A percentile compares a stretch with the other conserved stretches of the same genome.
phyloP scores from a whole-genome alignment of 2,329 filamentous ascomycete genomes.

The Fusarium armeniacum region DNA sequence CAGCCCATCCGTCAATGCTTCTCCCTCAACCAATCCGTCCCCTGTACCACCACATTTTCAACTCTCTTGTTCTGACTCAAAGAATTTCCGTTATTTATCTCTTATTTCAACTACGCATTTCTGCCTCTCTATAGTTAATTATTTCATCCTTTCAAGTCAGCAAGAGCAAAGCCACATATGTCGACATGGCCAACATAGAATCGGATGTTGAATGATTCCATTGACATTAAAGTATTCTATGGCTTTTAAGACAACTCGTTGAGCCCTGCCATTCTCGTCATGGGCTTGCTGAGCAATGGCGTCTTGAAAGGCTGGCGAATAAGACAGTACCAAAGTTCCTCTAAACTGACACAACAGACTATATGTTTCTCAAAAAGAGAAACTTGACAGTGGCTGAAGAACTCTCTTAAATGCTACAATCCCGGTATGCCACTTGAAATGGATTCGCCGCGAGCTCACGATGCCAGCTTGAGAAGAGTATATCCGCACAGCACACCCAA shows the following conservation, averaged over 20 bases:
- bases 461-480: conserved; percentile 23
- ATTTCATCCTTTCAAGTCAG: conserved; percentile 18
- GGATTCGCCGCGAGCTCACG: conserved; percentile 16
- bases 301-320: conserved; percentile 20
- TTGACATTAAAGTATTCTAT: conserved; percentile 1
- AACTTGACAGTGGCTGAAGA: conserved; percentile 1
- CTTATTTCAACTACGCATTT: conserved; percentile 31
- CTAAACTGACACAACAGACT: conserved; percentile 1
- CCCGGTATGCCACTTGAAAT: background rate
- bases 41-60: conserved; percentile 33
- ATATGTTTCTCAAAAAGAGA: background rate
- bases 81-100: conserved; percentile 22
- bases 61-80: conserved; percentile 22
- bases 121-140: conserved; percentile 15
- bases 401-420: background rate
- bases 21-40: conserved; percentile 32
- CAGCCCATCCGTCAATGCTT: conserved; percentile 24
- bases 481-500: conserved; percentile 33
- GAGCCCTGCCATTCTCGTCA: conserved; percentile 35
- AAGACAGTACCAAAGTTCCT: conserved; percentile 21
- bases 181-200: conserved; percentile 3
- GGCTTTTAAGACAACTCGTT: conserved; percentile 25
- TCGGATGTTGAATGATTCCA: conserved; percentile 2
- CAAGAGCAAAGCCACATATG: conserved; percentile 5
- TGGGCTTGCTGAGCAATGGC: conserved; percentile 10